Evolutionary conservation across 345 rosid species (phyloP), one percentile per base, ranked within the genome.

Genomic region (Nephelium lappaceum): DNA sequence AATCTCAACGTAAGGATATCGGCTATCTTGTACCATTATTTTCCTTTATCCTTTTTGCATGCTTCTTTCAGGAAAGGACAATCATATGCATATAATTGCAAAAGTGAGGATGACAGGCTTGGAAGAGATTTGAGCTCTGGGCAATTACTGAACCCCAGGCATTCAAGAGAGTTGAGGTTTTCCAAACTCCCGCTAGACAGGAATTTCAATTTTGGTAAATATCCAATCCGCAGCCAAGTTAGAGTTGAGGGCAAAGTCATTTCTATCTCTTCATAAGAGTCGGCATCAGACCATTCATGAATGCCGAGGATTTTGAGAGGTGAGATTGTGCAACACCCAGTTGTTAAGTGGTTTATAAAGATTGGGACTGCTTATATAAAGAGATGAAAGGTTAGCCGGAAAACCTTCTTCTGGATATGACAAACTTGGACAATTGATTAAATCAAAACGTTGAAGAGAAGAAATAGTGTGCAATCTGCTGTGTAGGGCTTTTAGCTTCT

Each of bases 41-140:
- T 27, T 27, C 31, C 31, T 27, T 27, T 27, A 27, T 27, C 31
- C n/a, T n/a, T n/a, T n/a, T n/a, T n/a, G n/a, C 31, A 27, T 27
- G 31, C 2, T 27, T 71, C 11, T 71, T 45, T 45, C 0, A 45
- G 4, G 2, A 45, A 45, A 49, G 62, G 62, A 71, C 62, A 71
- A 5, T 5, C 3, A 14, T 16, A 0, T 15, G 41, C 31, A 3
- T 16, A 4, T 49, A 47, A 12, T 14, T 6, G 3, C 58, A 70
- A 45, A 70, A 70, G 61, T 5, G 73, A 70, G 41, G 60, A 23
- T 4, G 73, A 41, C 6, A 47, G 57, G 24, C 62, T 69, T 19
- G 80, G 84, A 8, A 79, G 49, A 45, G 49, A 78, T 24, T 10
- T 65, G 39, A 82, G 77, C 42, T 71, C 74, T 27, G 81, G 77